Percentiles rank a stretch among this genome's conserved stretches.
These are phyloP conservation scores for Chrysoporthe austroafricana DNA, from an alignment of 2,329 filamentous ascomycete genomes.

Conservation along the genomic window DNA sequence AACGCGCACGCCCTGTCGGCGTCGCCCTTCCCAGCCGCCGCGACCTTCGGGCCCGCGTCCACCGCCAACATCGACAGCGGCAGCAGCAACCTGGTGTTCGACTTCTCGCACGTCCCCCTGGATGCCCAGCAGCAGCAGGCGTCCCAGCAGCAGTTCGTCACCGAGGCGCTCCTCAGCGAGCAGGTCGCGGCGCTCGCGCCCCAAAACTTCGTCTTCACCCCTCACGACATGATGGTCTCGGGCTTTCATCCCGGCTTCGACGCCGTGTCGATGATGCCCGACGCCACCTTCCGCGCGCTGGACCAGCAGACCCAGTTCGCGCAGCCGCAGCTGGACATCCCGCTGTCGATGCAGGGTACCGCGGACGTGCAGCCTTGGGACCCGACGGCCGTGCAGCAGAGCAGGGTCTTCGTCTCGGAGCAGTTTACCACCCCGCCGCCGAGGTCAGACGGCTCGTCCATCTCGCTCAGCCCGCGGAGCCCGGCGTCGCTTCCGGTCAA, in stretches of 20 bases:
- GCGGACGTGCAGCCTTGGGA: slow-evolving; percentile 49
- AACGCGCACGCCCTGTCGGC: slow-evolving; percentile 31
- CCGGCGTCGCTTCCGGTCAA: slow-evolving; percentile 36
- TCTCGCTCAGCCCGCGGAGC: slow-evolving; percentile 30
- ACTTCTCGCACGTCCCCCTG: slow-evolving; percentile 15
- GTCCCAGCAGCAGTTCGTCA: slow-evolving; percentile 15
- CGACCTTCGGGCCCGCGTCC: slow-evolving; percentile 9
- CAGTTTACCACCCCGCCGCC: slow-evolving; percentile 37
- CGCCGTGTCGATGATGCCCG: slow-evolving; percentile 10
- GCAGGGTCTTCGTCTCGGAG: slow-evolving; percentile 43
- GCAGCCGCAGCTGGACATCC: slow-evolving; percentile 41
- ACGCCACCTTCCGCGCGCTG: slow-evolving; percentile 30
- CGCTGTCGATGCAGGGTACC: slow-evolving; percentile 42
- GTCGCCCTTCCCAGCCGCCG: background rate
- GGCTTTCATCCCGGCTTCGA: slow-evolving; percentile 38
- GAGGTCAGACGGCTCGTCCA: slow-evolving; percentile 19
- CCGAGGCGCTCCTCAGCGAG: slow-evolving; percentile 16
- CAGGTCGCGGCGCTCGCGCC: slow-evolving; percentile 47
- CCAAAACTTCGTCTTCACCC: slow-evolving; percentile 43
- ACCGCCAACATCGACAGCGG: background rate
- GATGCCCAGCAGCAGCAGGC: slow-evolving; percentile 13
- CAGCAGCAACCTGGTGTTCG: slow-evolving; percentile 5
- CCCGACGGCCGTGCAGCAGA: slow-evolving; percentile 40
- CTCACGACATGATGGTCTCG: slow-evolving; percentile 26
- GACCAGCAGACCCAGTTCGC: slow-evolving; percentile 29